Base-by-base conservation (phyloP, 306 rosid species). In the Leucaena leucocephala region DNA sequence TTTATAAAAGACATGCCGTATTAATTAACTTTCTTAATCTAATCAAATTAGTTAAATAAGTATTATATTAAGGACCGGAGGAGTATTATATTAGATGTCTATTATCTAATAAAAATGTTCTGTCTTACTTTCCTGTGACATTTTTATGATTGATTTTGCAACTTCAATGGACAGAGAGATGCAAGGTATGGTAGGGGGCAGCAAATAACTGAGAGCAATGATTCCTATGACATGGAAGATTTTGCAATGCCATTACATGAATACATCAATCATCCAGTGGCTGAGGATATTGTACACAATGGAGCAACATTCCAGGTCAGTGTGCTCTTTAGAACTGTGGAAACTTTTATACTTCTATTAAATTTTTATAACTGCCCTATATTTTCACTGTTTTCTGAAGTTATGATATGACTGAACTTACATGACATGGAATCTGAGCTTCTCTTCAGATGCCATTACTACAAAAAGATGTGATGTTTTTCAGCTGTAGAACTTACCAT, bases 251-350 rank as follows among this genome's bases (percentile, higher is more conserved):
- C 99, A 49, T 82, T 96, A 81, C 87, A 76, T 40, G 93, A 93
- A 84, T 96, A 84, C 85, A 88, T 96, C 83, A 84, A 89, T 52
- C 85, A 89, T 71, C 94, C 92, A 48, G 85, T 84, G 77, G 94
- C 93, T 82, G 68, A 77, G 75, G 99, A 96, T 34, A 87, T 96
- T 76, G 69, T 96, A 79, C 97, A 93, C 82, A 96, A 96, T 57
- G 99, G 99, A 78, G 99, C 94, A 58, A 93, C 98, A 68, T 93
- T 96, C 82, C 99, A 96, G 99, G 99, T 82, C 80, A 48, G 40
- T 69, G 52, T 54, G 40, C 61, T 10, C 52, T 71, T 68, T 61
- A 58, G 42, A 76, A 70, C 35, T 42, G 15, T 76, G n/a, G 63
- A 68, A 78, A 62, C 78, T 64, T 55, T 54, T 48, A 71, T 71